phyloP scores from a whole-genome alignment of 106 monocot species.

The Cymbidium sinense region DNA sequence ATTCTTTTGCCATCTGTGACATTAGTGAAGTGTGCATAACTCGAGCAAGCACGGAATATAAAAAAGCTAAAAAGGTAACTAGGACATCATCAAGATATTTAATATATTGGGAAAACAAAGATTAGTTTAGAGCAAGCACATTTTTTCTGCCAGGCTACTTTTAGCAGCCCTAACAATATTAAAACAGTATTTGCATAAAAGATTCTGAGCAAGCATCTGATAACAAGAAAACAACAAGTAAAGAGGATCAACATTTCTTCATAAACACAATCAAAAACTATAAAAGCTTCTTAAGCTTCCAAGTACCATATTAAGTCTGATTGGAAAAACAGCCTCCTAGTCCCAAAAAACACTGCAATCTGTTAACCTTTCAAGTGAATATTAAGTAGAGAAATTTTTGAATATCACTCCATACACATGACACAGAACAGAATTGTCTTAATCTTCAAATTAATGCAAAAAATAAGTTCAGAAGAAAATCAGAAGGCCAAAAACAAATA shows the following conservation, averaged over 20 bases:
- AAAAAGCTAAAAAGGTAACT: not conserved
- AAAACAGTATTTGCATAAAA: not conserved
- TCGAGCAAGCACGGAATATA: not conserved
- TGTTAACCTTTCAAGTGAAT: no score
- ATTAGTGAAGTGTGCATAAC: not conserved
- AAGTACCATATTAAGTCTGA: no score
- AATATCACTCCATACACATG: no score
- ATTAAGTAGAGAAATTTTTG: no score
- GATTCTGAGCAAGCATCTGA: not conserved
- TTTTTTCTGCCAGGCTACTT: not conserved
- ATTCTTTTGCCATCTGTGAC: slow-evolving; percentile 73
- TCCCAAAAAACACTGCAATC: no score
- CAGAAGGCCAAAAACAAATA: no score
- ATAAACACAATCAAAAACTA: not conserved
- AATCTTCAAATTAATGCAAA: no score
- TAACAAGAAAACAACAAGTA: not conserved
- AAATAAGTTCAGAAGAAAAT: no score
- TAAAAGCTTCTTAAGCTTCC: no score
- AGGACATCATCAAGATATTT: not conserved
- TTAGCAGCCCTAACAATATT: not conserved
- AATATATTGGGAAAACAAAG: not conserved
- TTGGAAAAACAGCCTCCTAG: no score
- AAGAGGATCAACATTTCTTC: not conserved
- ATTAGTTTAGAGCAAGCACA: not conserved
- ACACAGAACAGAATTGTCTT: no score